These are phyloP conservation scores for Xerocomellus chrysenteron DNA, from an alignment of 768 basidiomycete genomes.

Conservation along the genomic window DNA sequence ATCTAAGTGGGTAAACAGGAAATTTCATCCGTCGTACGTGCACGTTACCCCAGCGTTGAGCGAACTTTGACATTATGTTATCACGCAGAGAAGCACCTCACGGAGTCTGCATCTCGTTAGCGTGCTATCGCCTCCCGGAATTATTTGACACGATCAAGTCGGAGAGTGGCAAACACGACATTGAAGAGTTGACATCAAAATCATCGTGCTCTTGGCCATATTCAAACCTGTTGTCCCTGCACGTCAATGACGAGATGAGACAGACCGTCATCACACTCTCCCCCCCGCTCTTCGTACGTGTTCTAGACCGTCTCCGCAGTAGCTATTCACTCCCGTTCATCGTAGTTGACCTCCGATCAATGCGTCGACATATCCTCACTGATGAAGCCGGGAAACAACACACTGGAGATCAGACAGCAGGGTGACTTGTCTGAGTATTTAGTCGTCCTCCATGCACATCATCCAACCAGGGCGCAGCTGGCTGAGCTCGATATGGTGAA, in stretches of 20 bases:
- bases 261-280: conserved; percentile 18
- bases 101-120: conserved; percentile 46
- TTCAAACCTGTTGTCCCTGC: conserved; percentile 21
- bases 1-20: conserved; percentile 40
- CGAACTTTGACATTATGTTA: not conserved
- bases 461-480: conserved; percentile 48
- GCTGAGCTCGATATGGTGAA: conserved; percentile 19
- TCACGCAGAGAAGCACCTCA: conserved; percentile 32
- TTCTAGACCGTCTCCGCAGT: conserved; percentile 10
- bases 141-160: conserved; percentile 16
- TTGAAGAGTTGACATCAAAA: conserved; percentile 22
- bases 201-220: conserved; percentile 46
- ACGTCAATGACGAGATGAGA: conserved; percentile 4
- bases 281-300: conserved; percentile 38
- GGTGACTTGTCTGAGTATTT: conserved; percentile 45
- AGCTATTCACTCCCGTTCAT: not conserved
- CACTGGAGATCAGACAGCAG: conserved; percentile 42
- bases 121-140: conserved; percentile 39
- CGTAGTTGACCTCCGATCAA: conserved; percentile 46
- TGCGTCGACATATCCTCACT: conserved; percentile 53
- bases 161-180: conserved; percentile 13
- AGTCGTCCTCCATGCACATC: conserved; percentile 49
- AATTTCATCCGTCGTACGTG: conserved; percentile 31
- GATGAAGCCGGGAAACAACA: conserved; percentile 41
- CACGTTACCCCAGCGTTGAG: not conserved